Evolutionary conservation across 129 eudicot species (phyloP), one percentile per base, ranked within the genome.

Genomic region (Smallanthus sonchifolius): DNA sequence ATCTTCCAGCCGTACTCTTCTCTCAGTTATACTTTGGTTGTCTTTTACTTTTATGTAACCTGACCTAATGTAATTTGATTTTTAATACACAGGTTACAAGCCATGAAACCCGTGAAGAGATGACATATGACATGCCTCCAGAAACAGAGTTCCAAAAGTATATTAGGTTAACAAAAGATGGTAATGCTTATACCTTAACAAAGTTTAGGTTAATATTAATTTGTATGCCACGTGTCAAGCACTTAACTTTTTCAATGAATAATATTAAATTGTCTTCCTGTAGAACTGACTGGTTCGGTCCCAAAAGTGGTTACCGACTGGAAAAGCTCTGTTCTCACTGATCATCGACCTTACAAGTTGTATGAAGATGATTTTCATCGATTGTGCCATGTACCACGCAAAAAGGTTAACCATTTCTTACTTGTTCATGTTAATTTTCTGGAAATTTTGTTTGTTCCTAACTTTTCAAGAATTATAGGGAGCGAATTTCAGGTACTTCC

Each of bases 401-500:
- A 80, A 80, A 93, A 93, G 96, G 96, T 89, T 63, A 42, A 80
- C 19, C 44, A 36, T 19, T 40, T 72, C 40, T 66, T 38, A 43
- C 54, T n/a, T 64, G 10, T 37, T 63, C 11, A 19, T 45, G 40
- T 54, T 66, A 30, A 52, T 64, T 64, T 36, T 79, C 24, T 37
- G 67, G 11, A 36, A 16, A 37, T n/a, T 74, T n/a, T 57, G 15
- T 39, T 40, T 56, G 42, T 59, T 80, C 42, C 49, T 69, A 60
- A 73, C 15, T 48, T 43, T 47, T 65, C 39, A 43, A 62, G 52
- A 5, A 39, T 62, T 77, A 48, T n/a, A 90, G 91, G 98, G 98
- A 74, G 98, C 97, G 8, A 87, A 83, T 72, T 93, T 93, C 74
- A 72, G 98, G 84, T 92, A 93, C 68, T 82, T 90, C 9, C 91